These are phyloP conservation scores for Akanthomyces uredinophilus DNA, from an alignment of 2,329 filamentous ascomycete genomes.

Conservation along the genomic window DNA sequence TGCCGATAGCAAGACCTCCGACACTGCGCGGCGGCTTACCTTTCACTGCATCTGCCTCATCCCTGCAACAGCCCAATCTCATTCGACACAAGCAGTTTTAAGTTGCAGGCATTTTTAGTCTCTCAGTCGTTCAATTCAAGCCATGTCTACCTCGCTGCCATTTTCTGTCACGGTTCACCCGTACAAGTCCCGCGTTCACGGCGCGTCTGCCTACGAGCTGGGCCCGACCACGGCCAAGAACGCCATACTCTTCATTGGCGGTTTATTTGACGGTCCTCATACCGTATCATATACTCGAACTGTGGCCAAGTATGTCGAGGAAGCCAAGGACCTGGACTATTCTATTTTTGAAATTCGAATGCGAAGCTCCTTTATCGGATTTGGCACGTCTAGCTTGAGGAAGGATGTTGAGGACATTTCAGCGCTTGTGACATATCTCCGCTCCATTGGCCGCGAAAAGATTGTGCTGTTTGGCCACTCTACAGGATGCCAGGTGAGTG, in stretches of 20 bases:
- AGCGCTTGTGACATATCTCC: slow-evolving; percentile 48
- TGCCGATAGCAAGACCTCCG: neutral
- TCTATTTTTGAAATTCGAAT: slow-evolving; percentile 54
- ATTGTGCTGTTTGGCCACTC: slow-evolving; percentile 55
- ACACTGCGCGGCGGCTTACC: neutral
- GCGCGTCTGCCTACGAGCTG: slow-evolving; percentile 44
- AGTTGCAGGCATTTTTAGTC: neutral
- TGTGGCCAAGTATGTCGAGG: slow-evolving; percentile 40
- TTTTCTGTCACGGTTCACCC: slow-evolving; percentile 44
- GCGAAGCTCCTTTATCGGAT: slow-evolving; percentile 49
- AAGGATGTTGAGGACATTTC: slow-evolving; percentile 52
- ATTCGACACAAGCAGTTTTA: neutral
- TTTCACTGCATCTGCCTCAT: neutral
- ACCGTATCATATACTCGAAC: slow-evolving; percentile 53
- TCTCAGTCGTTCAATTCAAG: neutral
- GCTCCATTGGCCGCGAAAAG: slow-evolving; percentile 43
- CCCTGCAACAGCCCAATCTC: neutral
- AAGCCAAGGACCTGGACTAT: slow-evolving; percentile 35
- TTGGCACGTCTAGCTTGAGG: slow-evolving; percentile 44
- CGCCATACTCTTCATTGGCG: slow-evolving; percentile 65
- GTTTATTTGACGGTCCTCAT: slow-evolving; percentile 64
- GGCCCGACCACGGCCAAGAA: slow-evolving; percentile 42
- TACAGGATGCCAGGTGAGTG: slow-evolving; percentile 50
- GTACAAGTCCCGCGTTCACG: slow-evolving; percentile 36
- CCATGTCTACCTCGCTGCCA: slow-evolving; percentile 26